A percentile compares a stretch with the other conserved stretches of the same genome.
Evolutionary conservation across 306 rosid genomes (phyloP).

Genomic region (Malus orientalis): DNA sequence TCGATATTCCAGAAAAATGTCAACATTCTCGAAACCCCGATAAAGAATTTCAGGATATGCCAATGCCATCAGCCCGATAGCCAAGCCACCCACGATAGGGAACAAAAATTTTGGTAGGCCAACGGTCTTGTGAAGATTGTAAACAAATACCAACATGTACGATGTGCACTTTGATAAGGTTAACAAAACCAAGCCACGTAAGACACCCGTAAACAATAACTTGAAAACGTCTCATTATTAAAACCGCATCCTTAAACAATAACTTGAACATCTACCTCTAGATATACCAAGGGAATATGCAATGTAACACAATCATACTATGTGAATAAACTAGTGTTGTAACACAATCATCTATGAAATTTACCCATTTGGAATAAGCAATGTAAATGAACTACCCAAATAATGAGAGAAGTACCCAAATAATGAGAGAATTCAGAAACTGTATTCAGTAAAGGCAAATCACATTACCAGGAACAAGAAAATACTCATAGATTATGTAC

Average conservation of each 20-base stretch:
- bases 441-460: not conserved
- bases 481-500: not conserved
- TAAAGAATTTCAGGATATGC: constrained; percentile 87
- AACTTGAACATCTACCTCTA: constrained; percentile 5
- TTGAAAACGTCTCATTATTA: constrained; percentile 12
- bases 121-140: constrained; percentile 48
- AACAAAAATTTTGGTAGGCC: constrained; percentile 56
- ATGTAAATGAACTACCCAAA: not conserved
- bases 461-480: not conserved
- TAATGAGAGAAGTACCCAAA: not conserved
- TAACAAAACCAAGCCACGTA: constrained; percentile 80
- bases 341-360: too few species aligned
- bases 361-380: not conserved
- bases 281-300: too few species aligned
- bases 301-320: too few species aligned
- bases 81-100: constrained; percentile 76
- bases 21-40: constrained; percentile 96
- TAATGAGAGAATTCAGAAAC: not conserved
- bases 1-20: constrained; percentile 82
- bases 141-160: constrained; percentile 48
- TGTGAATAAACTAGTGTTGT: constrained; percentile 3
- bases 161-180: constrained; percentile 77
- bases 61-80: constrained; percentile 84
- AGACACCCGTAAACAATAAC: constrained; percentile 31
- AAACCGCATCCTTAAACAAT: constrained; percentile 16